Evolutionary conservation across 305 asterid genomes (phyloP).

Genomic region (Lippia alba): DNA sequence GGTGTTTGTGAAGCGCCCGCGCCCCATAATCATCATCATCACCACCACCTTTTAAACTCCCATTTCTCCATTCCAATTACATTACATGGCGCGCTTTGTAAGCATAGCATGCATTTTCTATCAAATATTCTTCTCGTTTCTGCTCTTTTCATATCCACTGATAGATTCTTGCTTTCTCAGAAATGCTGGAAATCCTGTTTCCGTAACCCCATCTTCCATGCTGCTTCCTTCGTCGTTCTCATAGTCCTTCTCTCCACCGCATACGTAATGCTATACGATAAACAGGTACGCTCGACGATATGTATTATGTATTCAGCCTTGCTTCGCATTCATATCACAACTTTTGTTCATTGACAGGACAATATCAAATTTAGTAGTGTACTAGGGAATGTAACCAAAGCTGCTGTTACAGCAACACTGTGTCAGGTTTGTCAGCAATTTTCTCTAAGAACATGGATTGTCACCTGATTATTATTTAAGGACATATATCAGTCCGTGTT

Average conservation of each 20-base stretch:
- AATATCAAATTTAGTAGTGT: constrained; percentile 44
- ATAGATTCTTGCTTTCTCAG: constrained; percentile 31
- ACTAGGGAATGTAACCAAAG: constrained; percentile 31
- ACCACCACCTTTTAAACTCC: too few species aligned
- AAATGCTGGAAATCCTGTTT: constrained; percentile 44
- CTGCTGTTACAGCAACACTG: not conserved
- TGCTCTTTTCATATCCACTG: too few species aligned
- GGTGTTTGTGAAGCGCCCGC: too few species aligned
- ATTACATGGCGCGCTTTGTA: too few species aligned
- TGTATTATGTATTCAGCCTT: too few species aligned
- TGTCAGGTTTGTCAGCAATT: constrained; percentile 63
- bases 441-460: not conserved
- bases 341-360: constrained; percentile 40
- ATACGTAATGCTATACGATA: constrained; percentile 37
- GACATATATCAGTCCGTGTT: constrained; percentile 18
- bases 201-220: constrained; percentile 45
- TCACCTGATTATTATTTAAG: too few species aligned
- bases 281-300: constrained; percentile 60
- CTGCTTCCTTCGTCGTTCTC: constrained; percentile 47
- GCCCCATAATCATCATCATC: too few species aligned
- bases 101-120: too few species aligned
- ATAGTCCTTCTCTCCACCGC: constrained; percentile 45
- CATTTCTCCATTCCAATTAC: too few species aligned
- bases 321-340: not conserved
- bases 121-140: too few species aligned